Percentiles rank a stretch among this genome's conserved stretches.
Conservation (phyloP, 441 rosid genomes). For the Gossypium davidsonii region DNA sequence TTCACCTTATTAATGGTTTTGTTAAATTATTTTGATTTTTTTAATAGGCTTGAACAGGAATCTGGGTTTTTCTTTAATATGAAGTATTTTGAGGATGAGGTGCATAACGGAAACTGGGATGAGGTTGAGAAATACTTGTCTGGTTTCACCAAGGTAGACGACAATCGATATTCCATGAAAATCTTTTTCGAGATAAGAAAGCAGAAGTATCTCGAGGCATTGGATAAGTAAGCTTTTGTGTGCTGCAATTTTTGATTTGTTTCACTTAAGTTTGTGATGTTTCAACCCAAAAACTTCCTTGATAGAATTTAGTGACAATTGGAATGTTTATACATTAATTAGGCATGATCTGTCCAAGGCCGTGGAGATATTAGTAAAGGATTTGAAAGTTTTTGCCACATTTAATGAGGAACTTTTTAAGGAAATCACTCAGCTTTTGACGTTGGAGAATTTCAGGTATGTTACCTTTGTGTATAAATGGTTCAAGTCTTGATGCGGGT, state of each 20-base stretch:
- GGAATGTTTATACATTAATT: slow-evolving; percentile 14
- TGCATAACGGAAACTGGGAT: slow-evolving; percentile 89
- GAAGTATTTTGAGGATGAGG: slow-evolving; percentile 98
- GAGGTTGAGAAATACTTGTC: slow-evolving; percentile 95
- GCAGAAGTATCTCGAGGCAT: slow-evolving; percentile 97
- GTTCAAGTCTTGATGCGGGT: background rate
- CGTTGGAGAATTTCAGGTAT: slow-evolving; percentile 87
- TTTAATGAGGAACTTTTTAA: slow-evolving; percentile 94
- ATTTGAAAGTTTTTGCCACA: slow-evolving; percentile 88
- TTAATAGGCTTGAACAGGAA: slow-evolving; percentile 88
- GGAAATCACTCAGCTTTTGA: slow-evolving; percentile 95
- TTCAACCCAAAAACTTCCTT: background rate
- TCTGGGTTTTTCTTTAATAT: slow-evolving; percentile 97
- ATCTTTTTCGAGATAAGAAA: slow-evolving; percentile 96
- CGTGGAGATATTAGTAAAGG: slow-evolving; percentile 86
- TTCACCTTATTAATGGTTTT: slow-evolving; percentile 18
- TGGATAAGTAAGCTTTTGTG: slow-evolving; percentile 64
- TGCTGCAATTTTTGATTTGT: background rate
- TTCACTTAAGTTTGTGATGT: background rate
- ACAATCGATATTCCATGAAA: slow-evolving; percentile 95
- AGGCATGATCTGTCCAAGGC: slow-evolving; percentile 97
- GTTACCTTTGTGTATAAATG: slow-evolving; percentile 1
- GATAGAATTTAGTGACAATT: slow-evolving; percentile 6
- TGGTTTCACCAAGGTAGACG: slow-evolving; percentile 96
- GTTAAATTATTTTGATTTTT: slow-evolving; percentile 2